A percentile compares a stretch with the other conserved stretches of the same genome.
These are phyloP conservation scores for thale cress (Arabidopsis thaliana) DNA, from an alignment of 345 rosid species.

Conservation along the genomic window TAIR10.1 NC_003074.8:2684001-2684500, in stretches of 20 bases:
- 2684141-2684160: constrained; percentile 22
- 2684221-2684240: constrained; percentile 26
- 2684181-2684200: background rate
- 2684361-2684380: constrained; percentile 68
- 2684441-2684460: constrained; percentile 27
- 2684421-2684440: constrained; percentile 1
- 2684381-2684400: constrained; percentile 24
- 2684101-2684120: background rate
- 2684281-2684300: constrained; percentile 83
- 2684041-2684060: background rate
- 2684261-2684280: constrained; percentile 79
- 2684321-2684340: constrained; percentile 83
- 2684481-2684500: constrained; percentile 1
- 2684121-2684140: constrained; percentile 5
- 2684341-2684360: constrained; percentile 75
- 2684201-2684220: constrained; percentile 20
- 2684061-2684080: background rate
- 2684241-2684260: constrained; percentile 86
- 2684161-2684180: constrained; percentile 20
- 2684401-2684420: constrained; percentile 21
- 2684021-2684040: background rate
- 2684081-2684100: constrained; percentile 7
- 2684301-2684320: constrained; percentile 91
- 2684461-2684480: constrained; percentile 13
- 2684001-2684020: background rate